Percentiles rank a stretch among this genome's conserved stretches.
phyloP scores from a whole-genome alignment of 345 rosid genomes.

The Populus deltoides region DNA sequence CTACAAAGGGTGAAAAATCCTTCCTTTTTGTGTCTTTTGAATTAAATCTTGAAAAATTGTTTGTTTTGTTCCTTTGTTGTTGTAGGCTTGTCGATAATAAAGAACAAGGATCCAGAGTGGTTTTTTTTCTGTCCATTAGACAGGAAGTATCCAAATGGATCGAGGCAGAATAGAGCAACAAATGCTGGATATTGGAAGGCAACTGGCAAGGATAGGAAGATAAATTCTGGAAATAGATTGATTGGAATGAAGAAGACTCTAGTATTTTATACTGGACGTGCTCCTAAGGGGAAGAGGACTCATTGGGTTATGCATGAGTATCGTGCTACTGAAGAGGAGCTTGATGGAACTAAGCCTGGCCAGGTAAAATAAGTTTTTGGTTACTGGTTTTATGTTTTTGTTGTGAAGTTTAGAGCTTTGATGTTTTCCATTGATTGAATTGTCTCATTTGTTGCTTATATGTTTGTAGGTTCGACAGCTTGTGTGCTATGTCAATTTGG shows the following conservation, averaged over 20 bases:
- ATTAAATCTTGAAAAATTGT: neutral
- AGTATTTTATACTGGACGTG: slow-evolving; percentile 82
- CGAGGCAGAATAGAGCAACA: slow-evolving; percentile 79
- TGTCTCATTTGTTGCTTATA: neutral
- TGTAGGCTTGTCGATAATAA: slow-evolving; percentile 60
- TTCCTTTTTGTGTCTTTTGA: neutral
- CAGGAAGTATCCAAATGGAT: slow-evolving; percentile 83
- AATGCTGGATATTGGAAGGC: slow-evolving; percentile 89
- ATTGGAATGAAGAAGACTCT: slow-evolving; percentile 92
- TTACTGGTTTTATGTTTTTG: neutral
- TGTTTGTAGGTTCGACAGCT: neutral
- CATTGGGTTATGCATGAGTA: slow-evolving; percentile 94
- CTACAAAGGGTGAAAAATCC: neutral
- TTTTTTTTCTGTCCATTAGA: slow-evolving; percentile 94
- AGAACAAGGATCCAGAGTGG: slow-evolving; percentile 73
- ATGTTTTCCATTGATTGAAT: neutral
- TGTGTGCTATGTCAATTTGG: neutral
- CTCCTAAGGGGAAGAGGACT: slow-evolving; percentile 72
- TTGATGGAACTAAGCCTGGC: slow-evolving; percentile 73
- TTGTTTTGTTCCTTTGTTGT: neutral
- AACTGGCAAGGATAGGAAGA: slow-evolving; percentile 77
- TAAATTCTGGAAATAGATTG: slow-evolving; percentile 50
- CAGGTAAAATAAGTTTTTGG: slow-evolving; percentile 44
- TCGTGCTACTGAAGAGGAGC: slow-evolving; percentile 62
- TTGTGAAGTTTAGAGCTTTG: neutral